These are phyloP conservation scores for Tolypocladium endophyticum DNA, from an alignment of 2,329 filamentous ascomycete genomes.

Conservation along the genomic window DNA sequence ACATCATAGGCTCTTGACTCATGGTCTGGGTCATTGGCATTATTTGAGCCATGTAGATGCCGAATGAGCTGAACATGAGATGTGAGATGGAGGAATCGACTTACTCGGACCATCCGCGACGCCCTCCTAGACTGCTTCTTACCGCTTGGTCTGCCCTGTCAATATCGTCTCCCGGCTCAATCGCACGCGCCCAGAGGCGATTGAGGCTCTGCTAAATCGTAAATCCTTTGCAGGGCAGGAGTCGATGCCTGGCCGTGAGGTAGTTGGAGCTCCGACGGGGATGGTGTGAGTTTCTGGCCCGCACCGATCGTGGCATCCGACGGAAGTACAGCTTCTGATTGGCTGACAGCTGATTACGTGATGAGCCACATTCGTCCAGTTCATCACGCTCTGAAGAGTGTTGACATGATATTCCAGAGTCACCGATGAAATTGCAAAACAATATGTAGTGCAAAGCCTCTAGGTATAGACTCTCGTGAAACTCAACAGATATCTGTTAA, in stretches of 20 bases:
- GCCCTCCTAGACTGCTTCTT: background rate
- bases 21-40: background rate
- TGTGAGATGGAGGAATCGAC: background rate
- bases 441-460: too few relatives aligned
- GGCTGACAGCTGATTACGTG: conserved; percentile 5
- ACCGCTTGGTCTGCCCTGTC: background rate
- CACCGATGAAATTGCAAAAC: too few relatives aligned
- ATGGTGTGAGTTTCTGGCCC: background rate
- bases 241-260: conserved; percentile 1
- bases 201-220: background rate
- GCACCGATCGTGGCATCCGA: background rate
- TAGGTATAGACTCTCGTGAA: too few relatives aligned
- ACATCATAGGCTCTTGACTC: background rate
- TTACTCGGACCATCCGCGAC: background rate
- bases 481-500: too few relatives aligned
- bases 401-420: too few relatives aligned
- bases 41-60: background rate
- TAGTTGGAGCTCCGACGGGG: background rate
- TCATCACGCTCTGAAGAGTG: too few relatives aligned
- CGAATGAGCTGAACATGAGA: background rate
- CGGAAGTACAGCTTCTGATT: conserved; percentile 2
- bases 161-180: background rate
- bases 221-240: background rate
- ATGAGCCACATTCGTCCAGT: background rate
- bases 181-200: background rate